Conservation (phyloP, 805 yeast genomes). For the Dipodascopsis tothii region DNA sequence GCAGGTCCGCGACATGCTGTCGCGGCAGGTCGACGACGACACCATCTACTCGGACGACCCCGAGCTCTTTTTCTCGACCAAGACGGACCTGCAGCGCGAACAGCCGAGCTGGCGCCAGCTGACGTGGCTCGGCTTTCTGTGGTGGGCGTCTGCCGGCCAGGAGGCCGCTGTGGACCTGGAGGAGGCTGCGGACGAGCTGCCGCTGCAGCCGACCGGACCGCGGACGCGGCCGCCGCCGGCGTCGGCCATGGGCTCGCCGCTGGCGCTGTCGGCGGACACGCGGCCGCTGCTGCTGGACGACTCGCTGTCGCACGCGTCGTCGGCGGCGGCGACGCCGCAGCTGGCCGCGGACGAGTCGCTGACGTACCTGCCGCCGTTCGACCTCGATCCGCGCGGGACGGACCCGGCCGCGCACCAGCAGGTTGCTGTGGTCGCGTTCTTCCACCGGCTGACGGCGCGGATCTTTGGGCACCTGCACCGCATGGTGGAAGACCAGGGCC, state of each 20-base stretch:
- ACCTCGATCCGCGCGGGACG: background rate
- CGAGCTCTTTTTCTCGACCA: constrained; percentile 20
- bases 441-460: constrained; percentile 24
- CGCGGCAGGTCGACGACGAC: constrained; percentile 10
- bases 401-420: constrained; percentile 14
- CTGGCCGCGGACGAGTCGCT: constrained; percentile 17
- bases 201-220: constrained; percentile 1
- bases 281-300: constrained; percentile 26
- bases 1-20: background rate
- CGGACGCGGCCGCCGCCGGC: constrained; percentile 1
- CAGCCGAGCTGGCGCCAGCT: constrained; percentile 47
- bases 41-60: constrained; percentile 20
- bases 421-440: constrained; percentile 24
- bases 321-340: constrained; percentile 18
- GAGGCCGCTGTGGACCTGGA: constrained; percentile 38
- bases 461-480: constrained; percentile 14
- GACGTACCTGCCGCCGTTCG: constrained; percentile 18
- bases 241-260: background rate
- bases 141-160: constrained; percentile 88
- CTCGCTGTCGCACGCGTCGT: constrained; percentile 19
- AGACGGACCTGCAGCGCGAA: constrained; percentile 15
- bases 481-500: constrained; percentile 16
- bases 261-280: constrained; percentile 19
- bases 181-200: constrained; percentile 35
- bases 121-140: constrained; percentile 62